Conservation (phyloP, 75 land plant species). For the Pinus albicaulis region DNA sequence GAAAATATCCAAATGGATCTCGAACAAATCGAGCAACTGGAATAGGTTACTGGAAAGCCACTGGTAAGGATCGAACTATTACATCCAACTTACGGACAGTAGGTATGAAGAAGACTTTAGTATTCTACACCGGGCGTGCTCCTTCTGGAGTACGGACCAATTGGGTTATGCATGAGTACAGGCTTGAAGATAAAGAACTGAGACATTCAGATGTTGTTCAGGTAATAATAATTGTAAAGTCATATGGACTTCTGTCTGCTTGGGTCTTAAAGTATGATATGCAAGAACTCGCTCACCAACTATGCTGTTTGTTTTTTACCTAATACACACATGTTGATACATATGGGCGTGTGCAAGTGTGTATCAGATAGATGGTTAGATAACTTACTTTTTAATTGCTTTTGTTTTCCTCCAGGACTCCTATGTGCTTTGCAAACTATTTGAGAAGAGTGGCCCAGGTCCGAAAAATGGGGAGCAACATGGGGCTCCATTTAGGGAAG, state of each 20-base stretch:
- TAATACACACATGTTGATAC: too few species aligned
- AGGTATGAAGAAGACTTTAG: conserved; percentile 29
- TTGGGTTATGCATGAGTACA: conserved; percentile 32
- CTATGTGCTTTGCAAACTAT: conserved; percentile 47
- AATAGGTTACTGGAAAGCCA: conserved; percentile 38
- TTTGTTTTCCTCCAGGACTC: conserved; percentile 27
- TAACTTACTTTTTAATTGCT: background rate
- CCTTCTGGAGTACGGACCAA: conserved; percentile 25
- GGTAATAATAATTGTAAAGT: background rate
- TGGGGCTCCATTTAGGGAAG: conserved; percentile 54
- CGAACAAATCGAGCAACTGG: conserved; percentile 25
- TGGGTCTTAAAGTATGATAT: too few species aligned
- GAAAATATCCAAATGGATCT: conserved; percentile 19
- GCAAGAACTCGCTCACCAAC: too few species aligned
- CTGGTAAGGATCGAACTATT: conserved; percentile 26
- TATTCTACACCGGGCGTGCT: conserved; percentile 30
- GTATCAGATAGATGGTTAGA: background rate
- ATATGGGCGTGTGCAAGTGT: background rate
- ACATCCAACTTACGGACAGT: conserved; percentile 5
- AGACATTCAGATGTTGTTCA: conserved; percentile 6
- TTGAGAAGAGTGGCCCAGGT: conserved; percentile 58
- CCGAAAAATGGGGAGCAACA: conserved; percentile 65
- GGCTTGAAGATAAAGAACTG: conserved; percentile 5
- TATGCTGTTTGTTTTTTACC: too few species aligned
- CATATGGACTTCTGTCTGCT: background rate